These are phyloP conservation scores for Aphanomyces astaci DNA, from an alignment of 352 stramenopile species.

Conservation along the genomic window DNA sequence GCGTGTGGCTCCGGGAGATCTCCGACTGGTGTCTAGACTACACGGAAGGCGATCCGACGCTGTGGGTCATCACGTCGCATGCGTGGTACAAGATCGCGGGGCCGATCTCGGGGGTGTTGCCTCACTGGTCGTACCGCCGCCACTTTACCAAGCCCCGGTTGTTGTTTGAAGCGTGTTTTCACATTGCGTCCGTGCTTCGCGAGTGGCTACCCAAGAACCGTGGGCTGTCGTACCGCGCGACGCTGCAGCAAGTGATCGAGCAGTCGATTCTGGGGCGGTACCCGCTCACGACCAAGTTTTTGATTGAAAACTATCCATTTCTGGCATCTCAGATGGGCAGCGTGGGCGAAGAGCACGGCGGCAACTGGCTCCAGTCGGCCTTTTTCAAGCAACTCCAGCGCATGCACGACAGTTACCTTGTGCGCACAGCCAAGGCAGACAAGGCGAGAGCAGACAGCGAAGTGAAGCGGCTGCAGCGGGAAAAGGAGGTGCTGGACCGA, in stretches of 20 bases:
- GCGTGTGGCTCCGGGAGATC: constrained; percentile 78
- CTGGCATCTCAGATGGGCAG: constrained; percentile 73
- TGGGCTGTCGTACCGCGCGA: constrained; percentile 75
- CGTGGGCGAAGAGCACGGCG: constrained; percentile 62
- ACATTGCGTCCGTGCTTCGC: constrained; percentile 77
- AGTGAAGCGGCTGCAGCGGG: constrained; percentile 32
- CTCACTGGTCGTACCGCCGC: constrained; percentile 57
- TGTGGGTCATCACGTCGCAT: constrained; percentile 76
- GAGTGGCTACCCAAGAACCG: constrained; percentile 83
- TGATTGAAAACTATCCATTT: constrained; percentile 78
- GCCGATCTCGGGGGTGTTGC: constrained; percentile 61
- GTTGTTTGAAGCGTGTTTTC: constrained; percentile 76
- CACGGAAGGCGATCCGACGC: constrained; percentile 68
- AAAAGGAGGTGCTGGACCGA: constrained; percentile 24
- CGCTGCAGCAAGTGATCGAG: constrained; percentile 74
- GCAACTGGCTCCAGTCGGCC: constrained; percentile 65
- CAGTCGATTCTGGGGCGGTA: constrained; percentile 63
- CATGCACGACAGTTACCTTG: constrained; percentile 52
- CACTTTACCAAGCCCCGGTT: constrained; percentile 67
- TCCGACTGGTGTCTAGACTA: constrained; percentile 85
- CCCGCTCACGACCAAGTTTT: constrained; percentile 69
- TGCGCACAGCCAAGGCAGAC: constrained; percentile 46
- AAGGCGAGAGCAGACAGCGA: constrained; percentile 56
- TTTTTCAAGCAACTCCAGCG: constrained; percentile 80
- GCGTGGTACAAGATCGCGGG: constrained; percentile 83